These are phyloP conservation scores for Fusarium luffae DNA, from an alignment of 2,329 filamentous ascomycete genomes.

Conservation along the genomic window DNA sequence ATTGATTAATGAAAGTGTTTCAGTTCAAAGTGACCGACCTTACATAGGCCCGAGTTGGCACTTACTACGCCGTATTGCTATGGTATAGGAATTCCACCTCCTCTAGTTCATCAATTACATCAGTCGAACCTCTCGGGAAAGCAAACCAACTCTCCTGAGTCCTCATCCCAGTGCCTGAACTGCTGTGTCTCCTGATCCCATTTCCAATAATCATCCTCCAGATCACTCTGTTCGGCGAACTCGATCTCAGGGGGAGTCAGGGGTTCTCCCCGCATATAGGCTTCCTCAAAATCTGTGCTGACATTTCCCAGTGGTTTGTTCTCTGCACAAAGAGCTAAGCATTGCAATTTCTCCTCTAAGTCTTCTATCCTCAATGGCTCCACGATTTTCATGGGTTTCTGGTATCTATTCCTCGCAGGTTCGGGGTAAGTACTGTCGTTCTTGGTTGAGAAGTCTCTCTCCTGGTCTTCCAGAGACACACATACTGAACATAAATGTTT, in stretches of 20 bases:
- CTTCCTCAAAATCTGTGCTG: conserved; percentile 21
- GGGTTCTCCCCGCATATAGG: conserved; percentile 31
- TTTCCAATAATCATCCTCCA: conserved; percentile 40
- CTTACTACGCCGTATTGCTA: not conserved
- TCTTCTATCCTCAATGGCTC: conserved; percentile 1
- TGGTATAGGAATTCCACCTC: not conserved
- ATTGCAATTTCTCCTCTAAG: conserved; percentile 6
- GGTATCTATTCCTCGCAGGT: conserved; percentile 12
- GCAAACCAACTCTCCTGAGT: conserved; percentile 37
- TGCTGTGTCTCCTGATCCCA: conserved; percentile 31
- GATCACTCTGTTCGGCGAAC: conserved; percentile 29
- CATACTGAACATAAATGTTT: not conserved
- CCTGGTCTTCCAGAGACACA: not conserved
- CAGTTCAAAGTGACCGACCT: not conserved
- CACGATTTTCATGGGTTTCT: not conserved
- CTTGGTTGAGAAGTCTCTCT: not conserved
- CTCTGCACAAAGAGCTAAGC: conserved; percentile 6
- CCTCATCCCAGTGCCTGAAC: conserved; percentile 42
- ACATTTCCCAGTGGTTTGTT: not conserved
- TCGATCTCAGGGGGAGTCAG: conserved; percentile 38
- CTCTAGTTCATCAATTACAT: not conserved
- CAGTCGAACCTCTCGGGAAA: conserved; percentile 44
- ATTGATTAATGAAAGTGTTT: conserved; percentile 5
- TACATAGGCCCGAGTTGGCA: not conserved
- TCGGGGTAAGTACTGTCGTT: not conserved